These are phyloP conservation scores for Vitellaria paradoxa DNA, from an alignment of 179 eudicot species.

Conservation along the genomic window DNA sequence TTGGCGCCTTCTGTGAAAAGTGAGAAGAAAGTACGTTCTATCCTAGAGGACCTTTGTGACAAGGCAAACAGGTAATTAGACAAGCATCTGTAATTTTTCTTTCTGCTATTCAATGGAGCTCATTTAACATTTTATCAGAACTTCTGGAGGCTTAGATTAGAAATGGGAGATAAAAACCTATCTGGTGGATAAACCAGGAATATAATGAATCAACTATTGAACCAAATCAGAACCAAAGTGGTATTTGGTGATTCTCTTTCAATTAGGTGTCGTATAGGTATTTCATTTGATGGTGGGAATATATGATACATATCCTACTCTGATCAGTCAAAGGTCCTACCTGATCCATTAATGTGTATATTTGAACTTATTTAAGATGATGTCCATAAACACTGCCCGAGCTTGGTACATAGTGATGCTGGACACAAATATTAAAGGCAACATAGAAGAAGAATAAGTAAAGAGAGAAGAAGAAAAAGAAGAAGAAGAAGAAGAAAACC, in stretches of 20 bases:
- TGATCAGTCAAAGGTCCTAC: neutral
- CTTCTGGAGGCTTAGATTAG: neutral
- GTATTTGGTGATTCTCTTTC: neutral
- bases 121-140: neutral
- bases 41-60: slow-evolving; percentile 59
- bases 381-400: too few species aligned
- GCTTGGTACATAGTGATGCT: too few species aligned
- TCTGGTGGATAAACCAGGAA: neutral
- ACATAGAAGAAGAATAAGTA: too few species aligned
- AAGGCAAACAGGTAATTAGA: slow-evolving; percentile 56
- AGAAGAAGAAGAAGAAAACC: too few species aligned
- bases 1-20: slow-evolving; percentile 71
- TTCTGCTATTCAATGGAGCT: neutral
- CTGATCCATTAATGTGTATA: neutral
- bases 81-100: neutral
- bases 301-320: neutral
- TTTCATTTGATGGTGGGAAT: neutral
- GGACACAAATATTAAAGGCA: too few species aligned
- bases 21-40: slow-evolving; percentile 87
- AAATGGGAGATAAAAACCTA: neutral
- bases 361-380: too few species aligned
- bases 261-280: neutral
- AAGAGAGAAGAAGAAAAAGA: too few species aligned
- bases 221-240: neutral
- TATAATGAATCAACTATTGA: neutral